Evolutionary conservation across 768 basidiomycete genomes (phyloP), one percentile per base, ranked within the genome.

Genomic region (Leccinum variicolor): DNA sequence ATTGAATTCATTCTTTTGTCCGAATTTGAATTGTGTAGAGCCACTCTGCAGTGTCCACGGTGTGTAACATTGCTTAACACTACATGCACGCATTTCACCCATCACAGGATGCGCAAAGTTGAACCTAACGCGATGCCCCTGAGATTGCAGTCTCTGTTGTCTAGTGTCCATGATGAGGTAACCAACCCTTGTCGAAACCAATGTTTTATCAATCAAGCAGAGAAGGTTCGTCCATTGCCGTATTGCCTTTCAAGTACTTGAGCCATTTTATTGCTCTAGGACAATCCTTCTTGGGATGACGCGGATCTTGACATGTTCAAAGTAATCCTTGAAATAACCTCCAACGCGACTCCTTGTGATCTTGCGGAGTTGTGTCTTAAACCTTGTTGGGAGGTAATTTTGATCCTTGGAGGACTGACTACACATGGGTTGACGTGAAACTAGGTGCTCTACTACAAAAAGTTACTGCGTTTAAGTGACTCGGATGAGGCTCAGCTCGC

Each of bases 341-440:
- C 80, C 7, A 77, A 84, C 48, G 65, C 73, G 4, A 66, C 73
- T 0, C 75, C 85, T 0, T 89, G 87, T 59, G 78, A 84, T 48
- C 69, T 88, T 13, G 81, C 84, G 17, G 65, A 73, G 1, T 69
- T 88, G 15, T 81, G 81, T 66, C 74, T 75, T 10, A 84, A 81
- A 59, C 81, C 85, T 6, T 90, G 88, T 66, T 68, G 70, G 28
- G 84, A 89, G 75, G 87, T 86, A 54, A 52, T 26, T 55, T 21
- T 26, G 28, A 48, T 26, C 25, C 17, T 25, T 43, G 5, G 21
- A 31, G 29, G 43, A 19, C 5, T 29, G 46, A 19, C 6, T 29
- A 41, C 26, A 8, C 29, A 31, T 31, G n/a, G 51, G 1, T 50
- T 62, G 49, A 67, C 49, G 51, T 21, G 28, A 53, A 49, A 23